Evolutionary conservation across 2,329 filamentous ascomycete species (phyloP), one percentile per base, ranked within the genome.

Genomic region (Lithohypha guttulata): DNA sequence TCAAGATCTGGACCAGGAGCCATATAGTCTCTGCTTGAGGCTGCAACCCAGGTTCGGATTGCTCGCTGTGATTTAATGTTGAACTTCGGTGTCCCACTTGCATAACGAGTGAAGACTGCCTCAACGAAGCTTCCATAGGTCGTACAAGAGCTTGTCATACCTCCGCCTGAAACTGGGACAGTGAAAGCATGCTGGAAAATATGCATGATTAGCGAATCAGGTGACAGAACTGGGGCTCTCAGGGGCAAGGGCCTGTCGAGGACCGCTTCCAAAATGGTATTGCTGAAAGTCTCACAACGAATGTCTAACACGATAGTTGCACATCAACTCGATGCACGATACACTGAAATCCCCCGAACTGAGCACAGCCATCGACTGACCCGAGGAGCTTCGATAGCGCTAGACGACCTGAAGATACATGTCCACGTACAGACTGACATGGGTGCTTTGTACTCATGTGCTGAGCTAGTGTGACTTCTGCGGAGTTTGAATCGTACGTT

Each of bases 291-390:
- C 13, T 21, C 10, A 22, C 26, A 28, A 10, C 20, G 11, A 26
- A 14, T 9, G 25, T 17, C 31, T 17, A n/a, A 19, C 19, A 31
- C 35, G 14, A 22, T 27, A 14, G 19, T 39, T 11, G 19, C 26
- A 39, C 35, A 19, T 27, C 26, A 13, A 31, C 13, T 23, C 26
- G 26, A 4, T 28, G 22, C 35, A 22, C 14, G 44, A 45, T 32
- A 45, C 44, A 51, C 49, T 49, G 31, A 49, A 51, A 51, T 51
- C 49, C 49, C 49, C 49, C 49, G 49, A 50, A 41, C 43, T 37
- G 46, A 42, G 43, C 48, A 49, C 48, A 41, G 44, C 45, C 45
- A n/a, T n/a, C n/a, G n/a, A n/a, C n/a, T 40, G 35, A 42, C 46
- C 46, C 44, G 43, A 33, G 38, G 38, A 34, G 42, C 27, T 14